These are phyloP conservation scores for Neonectria sp. DNA, from an alignment of 2,329 filamentous ascomycete genomes.

Conservation along the genomic window DNA sequence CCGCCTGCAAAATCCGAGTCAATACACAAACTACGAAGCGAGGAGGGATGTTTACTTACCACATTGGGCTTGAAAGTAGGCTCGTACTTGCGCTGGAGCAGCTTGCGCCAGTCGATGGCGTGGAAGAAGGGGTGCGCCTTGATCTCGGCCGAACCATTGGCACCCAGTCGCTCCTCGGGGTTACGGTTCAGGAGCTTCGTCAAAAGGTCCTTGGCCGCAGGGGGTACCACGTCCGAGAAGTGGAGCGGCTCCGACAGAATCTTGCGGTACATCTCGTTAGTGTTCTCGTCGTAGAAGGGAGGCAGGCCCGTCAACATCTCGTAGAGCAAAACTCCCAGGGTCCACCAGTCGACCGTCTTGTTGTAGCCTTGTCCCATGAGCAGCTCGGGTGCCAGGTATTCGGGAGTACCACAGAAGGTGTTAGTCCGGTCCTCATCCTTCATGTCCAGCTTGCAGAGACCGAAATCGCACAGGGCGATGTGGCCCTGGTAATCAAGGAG, in stretches of 20 bases:
- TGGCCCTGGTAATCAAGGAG: conserved; percentile 97
- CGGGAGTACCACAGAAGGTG: conserved; percentile 97
- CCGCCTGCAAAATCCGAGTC: conserved; percentile 65
- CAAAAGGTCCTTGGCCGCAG: conserved; percentile 92
- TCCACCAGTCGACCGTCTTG: conserved; percentile 99
- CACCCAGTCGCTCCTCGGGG: conserved; percentile 89
- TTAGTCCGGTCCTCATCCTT: conserved; percentile 99
- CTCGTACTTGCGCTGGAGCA: conserved; percentile 97
- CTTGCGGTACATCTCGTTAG: conserved; percentile 99
- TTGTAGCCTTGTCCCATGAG: conserved; percentile 96
- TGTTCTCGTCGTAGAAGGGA: conserved; percentile 99
- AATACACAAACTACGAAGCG: conserved; percentile 1
- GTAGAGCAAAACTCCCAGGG: conserved; percentile 94
- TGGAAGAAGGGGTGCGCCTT: conserved; percentile 99
- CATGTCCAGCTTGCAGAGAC: conserved; percentile 98
- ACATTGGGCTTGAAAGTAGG: conserved; percentile 97
- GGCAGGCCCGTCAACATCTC: conserved; percentile 99
- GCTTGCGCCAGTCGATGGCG: conserved; percentile 98
- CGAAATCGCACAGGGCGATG: conserved; percentile 98
- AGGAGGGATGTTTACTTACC: conserved; percentile 70
- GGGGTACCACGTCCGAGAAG: conserved; percentile 95
- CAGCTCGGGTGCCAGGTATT: conserved; percentile 96
- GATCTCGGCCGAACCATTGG: conserved; percentile 95
- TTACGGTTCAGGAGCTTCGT: conserved; percentile 93
- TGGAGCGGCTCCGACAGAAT: conserved; percentile 96